Evolutionary conservation across 371 early-diverging fungal species (phyloP).

Genomic region (Mucor plumbeus): DNA sequence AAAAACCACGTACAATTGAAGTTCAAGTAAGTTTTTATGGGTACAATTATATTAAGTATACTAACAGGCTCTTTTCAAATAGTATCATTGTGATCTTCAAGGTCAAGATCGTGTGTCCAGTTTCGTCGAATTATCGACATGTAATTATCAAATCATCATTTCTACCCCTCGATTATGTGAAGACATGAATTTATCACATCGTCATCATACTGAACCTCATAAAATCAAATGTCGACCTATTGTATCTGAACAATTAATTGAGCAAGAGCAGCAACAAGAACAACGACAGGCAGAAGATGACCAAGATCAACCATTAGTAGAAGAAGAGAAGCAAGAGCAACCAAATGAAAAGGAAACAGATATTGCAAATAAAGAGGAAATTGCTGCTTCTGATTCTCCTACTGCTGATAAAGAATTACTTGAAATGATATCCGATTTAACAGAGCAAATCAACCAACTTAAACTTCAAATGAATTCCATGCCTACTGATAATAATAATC

Average conservation of each 20-base stretch:
- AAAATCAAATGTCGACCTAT: constrained; percentile 67
- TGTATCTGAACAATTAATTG: constrained; percentile 55
- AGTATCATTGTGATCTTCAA: constrained; percentile 75
- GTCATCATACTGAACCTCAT: constrained; percentile 51
- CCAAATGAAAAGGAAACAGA: not conserved
- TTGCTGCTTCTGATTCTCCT: not conserved
- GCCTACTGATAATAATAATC: not conserved
- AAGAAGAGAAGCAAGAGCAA: constrained; percentile 5
- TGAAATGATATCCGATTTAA: constrained; percentile 33
- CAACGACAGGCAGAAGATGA: not conserved
- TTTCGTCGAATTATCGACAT: constrained; percentile 67
- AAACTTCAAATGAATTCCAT: constrained; percentile 20
- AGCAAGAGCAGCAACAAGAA: constrained; percentile 21
- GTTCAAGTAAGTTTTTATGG: constrained; percentile 55
- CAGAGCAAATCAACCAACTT: constrained; percentile 35
- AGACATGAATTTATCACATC: constrained; percentile 61
- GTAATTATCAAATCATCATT: constrained; percentile 75
- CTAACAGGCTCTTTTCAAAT: not conserved
- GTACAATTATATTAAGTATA: not conserved
- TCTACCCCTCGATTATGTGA: constrained; percentile 74
- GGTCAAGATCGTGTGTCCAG: constrained; percentile 60
- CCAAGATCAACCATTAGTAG: constrained; percentile 1
- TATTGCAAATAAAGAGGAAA: not conserved
- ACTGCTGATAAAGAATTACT: constrained; percentile 4
- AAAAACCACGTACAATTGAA: constrained; percentile 69